phyloP scores from a whole-genome alignment of 2,329 filamentous ascomycete genomes.

The Mycosphaerella sp. region DNA sequence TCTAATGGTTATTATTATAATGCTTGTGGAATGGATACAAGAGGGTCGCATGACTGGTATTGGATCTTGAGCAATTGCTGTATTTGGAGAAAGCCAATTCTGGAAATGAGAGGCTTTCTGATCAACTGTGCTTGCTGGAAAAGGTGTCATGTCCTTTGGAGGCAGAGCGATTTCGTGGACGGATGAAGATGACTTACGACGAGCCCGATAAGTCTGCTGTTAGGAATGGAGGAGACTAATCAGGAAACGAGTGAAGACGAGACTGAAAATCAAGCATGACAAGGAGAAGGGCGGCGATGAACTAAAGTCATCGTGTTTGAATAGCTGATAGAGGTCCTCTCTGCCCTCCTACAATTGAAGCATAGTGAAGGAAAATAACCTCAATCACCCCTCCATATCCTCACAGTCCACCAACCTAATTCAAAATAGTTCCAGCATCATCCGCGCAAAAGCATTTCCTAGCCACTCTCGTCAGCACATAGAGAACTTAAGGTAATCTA shows the following conservation, averaged over 20 bases:
- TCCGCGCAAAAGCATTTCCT: constrained; percentile 17
- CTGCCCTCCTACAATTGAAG: no score
- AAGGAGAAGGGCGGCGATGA: no score
- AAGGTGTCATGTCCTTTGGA: constrained; percentile 17
- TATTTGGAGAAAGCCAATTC: constrained; percentile 11
- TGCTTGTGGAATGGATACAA: background rate
- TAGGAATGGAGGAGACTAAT: no score
- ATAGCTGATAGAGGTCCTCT: no score
- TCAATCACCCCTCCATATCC: background rate
- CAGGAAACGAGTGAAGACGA: background rate
- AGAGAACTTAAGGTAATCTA: no score
- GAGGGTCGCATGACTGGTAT: background rate
- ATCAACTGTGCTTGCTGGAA: constrained; percentile 21
- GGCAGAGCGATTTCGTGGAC: constrained; percentile 47
- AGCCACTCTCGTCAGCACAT: background rate
- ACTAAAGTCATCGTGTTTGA: no score
- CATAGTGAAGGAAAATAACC: no score
- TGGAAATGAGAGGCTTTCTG: constrained; percentile 24
- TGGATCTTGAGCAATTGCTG: background rate
- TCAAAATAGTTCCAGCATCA: constrained; percentile 10
- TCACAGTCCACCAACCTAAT: background rate
- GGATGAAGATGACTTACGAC: constrained; percentile 61
- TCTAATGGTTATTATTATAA: background rate
- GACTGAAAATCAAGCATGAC: no score
- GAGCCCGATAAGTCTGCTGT: no score